Evolutionary conservation across 2,329 filamentous ascomycete species (phyloP).

Genomic region (Fusarium abutilonis): DNA sequence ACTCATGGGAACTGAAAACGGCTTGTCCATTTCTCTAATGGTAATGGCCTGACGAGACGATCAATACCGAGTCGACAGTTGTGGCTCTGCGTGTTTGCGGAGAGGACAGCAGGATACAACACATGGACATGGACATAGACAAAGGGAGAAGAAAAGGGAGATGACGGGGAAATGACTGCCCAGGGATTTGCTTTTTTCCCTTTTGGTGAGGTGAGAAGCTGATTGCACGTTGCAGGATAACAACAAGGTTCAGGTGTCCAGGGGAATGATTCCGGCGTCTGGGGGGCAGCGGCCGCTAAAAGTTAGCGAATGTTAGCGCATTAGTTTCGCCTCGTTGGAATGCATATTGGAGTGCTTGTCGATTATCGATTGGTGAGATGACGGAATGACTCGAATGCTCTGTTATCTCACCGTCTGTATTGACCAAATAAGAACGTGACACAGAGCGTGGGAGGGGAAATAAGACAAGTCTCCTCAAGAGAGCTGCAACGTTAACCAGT

Average conservation of each 20-base stretch:
- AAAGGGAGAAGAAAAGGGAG: constrained; percentile 23
- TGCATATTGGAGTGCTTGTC: constrained; percentile 22
- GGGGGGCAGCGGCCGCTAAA: constrained; percentile 34
- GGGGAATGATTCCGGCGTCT: constrained; percentile 25
- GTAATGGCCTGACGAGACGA: constrained; percentile 22
- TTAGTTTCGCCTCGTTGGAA: constrained; percentile 8
- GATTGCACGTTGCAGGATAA: constrained; percentile 18
- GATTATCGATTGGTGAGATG: constrained; percentile 18
- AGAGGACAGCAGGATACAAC: constrained; percentile 1
- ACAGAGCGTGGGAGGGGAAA: constrained; percentile 25
- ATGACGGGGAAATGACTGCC: constrained; percentile 21
- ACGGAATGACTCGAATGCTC: constrained; percentile 5
- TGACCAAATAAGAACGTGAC: constrained; percentile 29
- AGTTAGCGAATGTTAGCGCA: constrained; percentile 31
- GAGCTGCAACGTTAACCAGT: constrained; percentile 20
- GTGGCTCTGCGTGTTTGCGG: constrained; percentile 29
- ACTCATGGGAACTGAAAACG: constrained; percentile 34
- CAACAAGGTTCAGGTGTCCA: constrained; percentile 25
- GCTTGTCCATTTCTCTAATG: constrained; percentile 36
- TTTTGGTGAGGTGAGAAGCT: constrained; percentile 12
- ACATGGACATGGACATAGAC: background rate
- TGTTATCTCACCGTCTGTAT: constrained; percentile 11
- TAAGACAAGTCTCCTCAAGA: constrained; percentile 5
- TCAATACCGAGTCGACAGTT: constrained; percentile 25
- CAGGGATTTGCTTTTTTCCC: constrained; percentile 23